These are phyloP conservation scores for Sphaerulina populicola DNA, from an alignment of 2,329 filamentous ascomycete genomes.

Conservation along the genomic window DNA sequence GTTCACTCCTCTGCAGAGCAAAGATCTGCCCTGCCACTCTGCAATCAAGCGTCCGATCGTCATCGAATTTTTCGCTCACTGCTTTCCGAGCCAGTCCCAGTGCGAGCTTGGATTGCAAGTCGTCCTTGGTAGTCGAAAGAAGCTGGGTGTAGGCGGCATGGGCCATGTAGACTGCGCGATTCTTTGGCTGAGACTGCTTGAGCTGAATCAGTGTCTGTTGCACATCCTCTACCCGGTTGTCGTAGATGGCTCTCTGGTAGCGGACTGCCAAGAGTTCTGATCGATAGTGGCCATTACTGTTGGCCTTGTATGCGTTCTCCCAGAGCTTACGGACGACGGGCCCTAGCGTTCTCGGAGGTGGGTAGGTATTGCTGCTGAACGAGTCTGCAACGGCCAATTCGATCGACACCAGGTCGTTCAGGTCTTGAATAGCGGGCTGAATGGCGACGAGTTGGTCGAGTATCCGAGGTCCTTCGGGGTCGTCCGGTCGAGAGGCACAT, in stretches of 20 bases:
- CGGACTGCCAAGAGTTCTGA: conserved; percentile 26
- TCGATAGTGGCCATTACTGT: conserved; percentile 19
- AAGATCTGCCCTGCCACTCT: conserved; percentile 31
- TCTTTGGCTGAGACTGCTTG: conserved; percentile 27
- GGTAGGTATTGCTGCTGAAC: conserved; percentile 22
- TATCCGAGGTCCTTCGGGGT: conserved; percentile 13
- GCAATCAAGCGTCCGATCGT: conserved; percentile 26
- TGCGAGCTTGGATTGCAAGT: conserved; percentile 27
- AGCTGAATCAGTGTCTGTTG: conserved; percentile 32
- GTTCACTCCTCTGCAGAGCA: conserved; percentile 22
- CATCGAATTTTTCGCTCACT: conserved; percentile 28
- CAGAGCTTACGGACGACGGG: conserved; percentile 29
- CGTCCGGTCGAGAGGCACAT: conserved; percentile 15
- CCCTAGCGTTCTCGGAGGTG: conserved; percentile 23
- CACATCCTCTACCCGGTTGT: conserved; percentile 28
- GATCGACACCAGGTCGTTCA: conserved; percentile 25
- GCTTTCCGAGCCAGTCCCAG: conserved; percentile 28
- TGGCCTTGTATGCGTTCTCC: conserved; percentile 27
- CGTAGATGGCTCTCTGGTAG: conserved; percentile 27
- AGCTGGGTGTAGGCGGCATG: conserved; percentile 32
- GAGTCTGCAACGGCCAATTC: conserved; percentile 27
- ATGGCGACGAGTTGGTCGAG: conserved; percentile 23
- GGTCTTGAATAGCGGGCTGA: conserved; percentile 23
- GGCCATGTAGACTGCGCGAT: conserved; percentile 30
- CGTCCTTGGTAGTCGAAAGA: conserved; percentile 25